Percentiles rank a stretch among this genome's conserved stretches.
These are phyloP conservation scores for Coriaria nepalensis DNA, from an alignment of 306 rosid species.

Conservation along the genomic window DNA sequence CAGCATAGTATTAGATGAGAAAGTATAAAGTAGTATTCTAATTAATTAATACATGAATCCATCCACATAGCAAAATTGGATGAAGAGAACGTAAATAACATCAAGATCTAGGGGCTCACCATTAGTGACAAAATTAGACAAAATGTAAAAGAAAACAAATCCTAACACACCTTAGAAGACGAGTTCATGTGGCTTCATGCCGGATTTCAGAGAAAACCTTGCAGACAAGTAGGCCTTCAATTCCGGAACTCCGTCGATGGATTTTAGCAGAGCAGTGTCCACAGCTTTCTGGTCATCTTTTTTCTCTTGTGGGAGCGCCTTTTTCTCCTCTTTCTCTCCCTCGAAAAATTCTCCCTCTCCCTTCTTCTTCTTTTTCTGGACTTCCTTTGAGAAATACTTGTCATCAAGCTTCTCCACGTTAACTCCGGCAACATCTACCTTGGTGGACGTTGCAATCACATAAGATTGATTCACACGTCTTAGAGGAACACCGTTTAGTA, in stretches of 20 bases:
- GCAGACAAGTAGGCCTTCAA: constrained; percentile 59
- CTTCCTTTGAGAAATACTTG: constrained; percentile 40
- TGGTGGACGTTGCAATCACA: constrained; percentile 46
- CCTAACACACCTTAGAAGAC: constrained; percentile 19
- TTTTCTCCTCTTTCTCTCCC: constrained; percentile 53
- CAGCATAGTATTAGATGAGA: no score
- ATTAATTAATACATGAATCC: no score
- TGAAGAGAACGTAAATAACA: no score
- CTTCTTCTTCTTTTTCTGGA: constrained; percentile 32
- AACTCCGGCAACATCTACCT: constrained; percentile 38
- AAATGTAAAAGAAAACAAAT: no score
- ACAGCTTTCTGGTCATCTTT: constrained; percentile 61
- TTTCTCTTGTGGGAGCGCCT: constrained; percentile 44
- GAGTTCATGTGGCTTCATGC: constrained; percentile 65
- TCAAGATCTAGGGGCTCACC: no score
- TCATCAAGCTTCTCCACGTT: constrained; percentile 31
- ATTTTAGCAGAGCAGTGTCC: constrained; percentile 36
- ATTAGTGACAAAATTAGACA: no score
- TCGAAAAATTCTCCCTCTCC: constrained; percentile 49
- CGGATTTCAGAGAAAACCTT: constrained; percentile 49
- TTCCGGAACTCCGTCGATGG: constrained; percentile 47
- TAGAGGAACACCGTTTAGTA: constrained; percentile 51
- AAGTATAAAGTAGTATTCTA: no score
- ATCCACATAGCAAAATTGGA: no score
- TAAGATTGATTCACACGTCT: constrained; percentile 55